Base-by-base conservation (phyloP, 495 filamentous ascomycete species). In the Trichoderma reesei region DNA sequence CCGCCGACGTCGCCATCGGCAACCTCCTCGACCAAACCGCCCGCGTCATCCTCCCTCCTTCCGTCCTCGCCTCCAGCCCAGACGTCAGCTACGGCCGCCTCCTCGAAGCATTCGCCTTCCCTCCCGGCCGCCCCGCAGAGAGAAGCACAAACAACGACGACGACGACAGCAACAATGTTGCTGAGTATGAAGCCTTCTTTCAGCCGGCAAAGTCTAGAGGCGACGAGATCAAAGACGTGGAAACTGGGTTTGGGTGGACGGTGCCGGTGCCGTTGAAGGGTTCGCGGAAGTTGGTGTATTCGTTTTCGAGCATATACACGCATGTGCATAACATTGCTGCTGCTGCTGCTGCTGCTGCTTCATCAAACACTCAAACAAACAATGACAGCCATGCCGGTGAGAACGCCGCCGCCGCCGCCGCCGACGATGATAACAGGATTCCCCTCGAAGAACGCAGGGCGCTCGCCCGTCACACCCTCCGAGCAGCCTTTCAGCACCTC, bases 401-500 rank as follows among this genome's bases (percentile, higher is more conserved):
- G 7, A 80, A 82, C 41, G 86, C 87, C 63, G 72, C 79, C 0
- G 91, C 79, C 0, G 91, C 85, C n/a, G 69, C 92, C 16, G 83
- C 84, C n/a, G 97, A 8, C 18, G 26, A 33, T 11, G 20, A 67
- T 46, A 26, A 56, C 31, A 13, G 67, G 44, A 69, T 82, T 60
- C 60, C 51, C 7, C 65, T 74, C 1, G 71, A 70, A 16, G 87
- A 92, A 69, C 81, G 89, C 2, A 74, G 78, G 11, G 74, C 72
- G 0, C 72, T 97, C 4, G 94, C 90, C 8, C 81, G 82, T 41
- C 86, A 87, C 63, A 72, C 79, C 0, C 91, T 95, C 89, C 82
- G 85, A 20, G 69, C 92, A 16, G 83, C 85, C n/a, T 98, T 98
- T 71, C 91, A 97, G 69, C 94, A 98, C 73, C 76, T 97, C 41